Evolutionary conservation across 2,329 filamentous ascomycete genomes (phyloP).

Genomic region (Alternaria sp.): DNA sequence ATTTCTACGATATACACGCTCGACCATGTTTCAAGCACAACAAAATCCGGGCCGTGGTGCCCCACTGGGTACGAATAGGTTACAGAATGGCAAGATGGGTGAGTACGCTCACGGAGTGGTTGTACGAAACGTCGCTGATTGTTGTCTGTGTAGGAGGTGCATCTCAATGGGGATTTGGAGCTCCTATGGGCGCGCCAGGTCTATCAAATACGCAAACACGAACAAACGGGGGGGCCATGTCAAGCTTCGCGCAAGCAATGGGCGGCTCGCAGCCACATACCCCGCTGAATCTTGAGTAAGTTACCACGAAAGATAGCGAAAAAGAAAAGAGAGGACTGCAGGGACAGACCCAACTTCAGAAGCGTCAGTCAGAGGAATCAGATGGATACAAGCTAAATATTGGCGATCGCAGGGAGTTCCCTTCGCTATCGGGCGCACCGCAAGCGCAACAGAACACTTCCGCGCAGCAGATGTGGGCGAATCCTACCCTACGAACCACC

Average conservation of each 20-base stretch:
- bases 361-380: not conserved
- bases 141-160: constrained; percentile 56
- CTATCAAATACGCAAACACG: constrained; percentile 61
- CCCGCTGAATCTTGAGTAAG: constrained; percentile 66
- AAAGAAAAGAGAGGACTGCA: constrained; percentile 6
- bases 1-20: constrained; percentile 62
- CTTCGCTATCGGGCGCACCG: constrained; percentile 65
- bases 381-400: constrained; percentile 32
- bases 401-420: constrained; percentile 64
- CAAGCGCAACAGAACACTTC: constrained; percentile 63
- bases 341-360: not conserved
- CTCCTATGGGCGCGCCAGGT: constrained; percentile 62
- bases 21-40: constrained; percentile 60
- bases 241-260: constrained; percentile 66
- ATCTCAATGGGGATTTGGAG: constrained; percentile 66
- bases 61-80: constrained; percentile 58
- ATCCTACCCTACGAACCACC: constrained; percentile 62
- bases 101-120: constrained; percentile 25
- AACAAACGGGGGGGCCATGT: constrained; percentile 58
- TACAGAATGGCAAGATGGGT: constrained; percentile 66
- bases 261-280: constrained; percentile 62
- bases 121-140: constrained; percentile 30
- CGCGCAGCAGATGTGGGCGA: constrained; percentile 65
- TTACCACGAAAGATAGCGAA: constrained; percentile 32
- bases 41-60: constrained; percentile 60